These are phyloP conservation scores for Fusarium chaquense DNA, from an alignment of 2,329 filamentous ascomycete genomes.

Conservation along the genomic window DNA sequence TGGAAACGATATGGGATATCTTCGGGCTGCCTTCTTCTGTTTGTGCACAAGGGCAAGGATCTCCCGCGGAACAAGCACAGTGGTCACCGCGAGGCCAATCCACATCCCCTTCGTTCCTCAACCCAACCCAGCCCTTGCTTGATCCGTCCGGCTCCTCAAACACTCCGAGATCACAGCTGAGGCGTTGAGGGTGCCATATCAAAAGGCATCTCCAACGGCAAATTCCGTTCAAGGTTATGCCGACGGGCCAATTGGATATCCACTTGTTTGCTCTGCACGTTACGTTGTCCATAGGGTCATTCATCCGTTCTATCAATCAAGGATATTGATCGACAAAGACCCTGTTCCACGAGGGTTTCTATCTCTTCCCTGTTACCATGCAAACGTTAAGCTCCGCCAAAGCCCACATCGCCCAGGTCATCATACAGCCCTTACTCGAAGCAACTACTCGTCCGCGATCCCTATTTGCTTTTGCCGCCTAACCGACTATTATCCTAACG, in stretches of 20 bases:
- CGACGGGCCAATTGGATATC: conserved; percentile 28
- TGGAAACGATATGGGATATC: conserved; percentile 26
- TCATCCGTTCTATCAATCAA: conserved; percentile 37
- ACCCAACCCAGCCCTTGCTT: conserved; percentile 31
- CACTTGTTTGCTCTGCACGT: conserved; percentile 11
- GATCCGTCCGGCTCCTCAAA: conserved; percentile 36
- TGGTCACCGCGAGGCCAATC: conserved; percentile 22
- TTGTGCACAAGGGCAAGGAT: conserved; percentile 20
- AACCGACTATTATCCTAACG: conserved; percentile 31
- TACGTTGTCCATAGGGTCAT: conserved; percentile 13
- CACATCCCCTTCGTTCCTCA: conserved; percentile 23
- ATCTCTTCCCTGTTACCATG: conserved; percentile 26
- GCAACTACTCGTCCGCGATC: conserved; percentile 30
- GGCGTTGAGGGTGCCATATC: conserved; percentile 27
- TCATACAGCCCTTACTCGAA: conserved; percentile 24
- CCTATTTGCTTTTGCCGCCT: conserved; percentile 36
- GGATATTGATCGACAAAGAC: conserved; percentile 37
- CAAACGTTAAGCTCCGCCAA: conserved; percentile 31
- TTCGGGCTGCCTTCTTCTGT: conserved; percentile 1
- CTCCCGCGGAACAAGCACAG: conserved; percentile 10
- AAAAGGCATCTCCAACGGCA: conserved; percentile 17
- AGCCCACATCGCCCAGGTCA: conserved; percentile 21
- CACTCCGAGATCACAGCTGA: conserved; percentile 32
- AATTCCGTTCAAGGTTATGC: conserved; percentile 30
- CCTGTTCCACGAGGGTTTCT: conserved; percentile 39